Conservation (phyloP, 2,329 filamentous ascomycete genomes). For the Arthrobotrys iridis region DNA sequence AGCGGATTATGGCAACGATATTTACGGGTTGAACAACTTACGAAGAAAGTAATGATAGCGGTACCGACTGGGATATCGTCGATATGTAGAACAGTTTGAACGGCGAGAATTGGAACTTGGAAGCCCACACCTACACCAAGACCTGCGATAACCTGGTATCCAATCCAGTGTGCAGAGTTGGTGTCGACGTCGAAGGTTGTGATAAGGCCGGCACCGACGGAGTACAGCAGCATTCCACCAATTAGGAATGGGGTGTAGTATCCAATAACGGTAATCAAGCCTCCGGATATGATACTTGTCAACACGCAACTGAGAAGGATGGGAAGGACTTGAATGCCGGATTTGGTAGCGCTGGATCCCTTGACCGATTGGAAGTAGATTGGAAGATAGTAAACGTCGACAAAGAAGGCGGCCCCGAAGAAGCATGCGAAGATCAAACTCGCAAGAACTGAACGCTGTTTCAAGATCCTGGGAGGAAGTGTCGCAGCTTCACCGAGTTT, state of each 20-base stretch:
- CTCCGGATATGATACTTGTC: conserved; percentile 65
- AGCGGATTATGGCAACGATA: not conserved
- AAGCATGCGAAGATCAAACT: conserved; percentile 65
- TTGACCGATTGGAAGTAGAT: conserved; percentile 70
- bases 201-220: conserved; percentile 68
- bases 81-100: conserved; percentile 67
- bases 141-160: conserved; percentile 63
- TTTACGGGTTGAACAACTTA: conserved; percentile 69
- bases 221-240: conserved; percentile 65
- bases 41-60: conserved; percentile 66
- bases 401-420: conserved; percentile 66
- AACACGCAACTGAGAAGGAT: conserved; percentile 66
- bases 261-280: conserved; percentile 67
- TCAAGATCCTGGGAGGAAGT: conserved; percentile 68
- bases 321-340: conserved; percentile 69
- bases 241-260: conserved; percentile 72
- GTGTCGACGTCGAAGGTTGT: conserved; percentile 65
- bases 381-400: conserved; percentile 67
- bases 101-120: conserved; percentile 69
- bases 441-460: conserved; percentile 67
- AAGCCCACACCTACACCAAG: conserved; percentile 69
- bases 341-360: conserved; percentile 65
- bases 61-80: conserved; percentile 69
- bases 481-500: conserved; percentile 66
- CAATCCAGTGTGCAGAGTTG: conserved; percentile 63